Base-by-base conservation (phyloP, 495 filamentous ascomycete species). In the Aspergillus coremiiformis region DNA sequence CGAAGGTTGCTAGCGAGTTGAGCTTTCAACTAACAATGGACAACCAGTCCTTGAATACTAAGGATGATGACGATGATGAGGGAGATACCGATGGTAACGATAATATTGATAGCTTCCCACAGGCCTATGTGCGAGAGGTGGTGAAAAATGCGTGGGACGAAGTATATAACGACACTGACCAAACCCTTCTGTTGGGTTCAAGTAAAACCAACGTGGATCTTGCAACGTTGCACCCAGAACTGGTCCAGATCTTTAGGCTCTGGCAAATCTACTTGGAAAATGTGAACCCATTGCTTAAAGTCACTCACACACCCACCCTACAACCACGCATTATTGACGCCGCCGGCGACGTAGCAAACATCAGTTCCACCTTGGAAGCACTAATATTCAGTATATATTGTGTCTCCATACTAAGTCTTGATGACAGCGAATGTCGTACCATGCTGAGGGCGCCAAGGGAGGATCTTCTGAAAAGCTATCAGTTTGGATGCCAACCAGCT, bases 401-500 rank as follows among this genome's bases (percentile, higher is more conserved):
- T 53, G 65, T 75, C 23, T 57, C 80, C 3, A 42, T 78, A 20
- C 15, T 69, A 9, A 81, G 74, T 58, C 62, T 82, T 12, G 32
- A 37, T 12, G 54, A 49, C 0, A 68, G 76, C 1, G 70, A 78
- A 0, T 80, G 73, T 55, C 63, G 51, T 9, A 45, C 58, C 22
- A 26, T 69, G 14, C 75, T 82, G 61, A 66, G 64, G 8, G 61
- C 62, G 0, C 51, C 72, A n/a, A 76, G 64, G 50, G 58, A 69
- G 29, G 66, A 78, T 35, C 66, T 82, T 47, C 48, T 80, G 26
- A 37, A 46, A 21, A 67, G 56, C 3, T 81, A 73, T 65, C 78
- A 74, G 39, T 74, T 73, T 44, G 77, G 65, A 3, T 82, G 78
- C 60, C 76, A 78, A 54, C 76, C 82, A 64, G 77, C 78, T 9